These are phyloP conservation scores for Yamadazyma blattariae DNA, from an alignment of 1,139 yeast species.

Conservation along the genomic window DNA sequence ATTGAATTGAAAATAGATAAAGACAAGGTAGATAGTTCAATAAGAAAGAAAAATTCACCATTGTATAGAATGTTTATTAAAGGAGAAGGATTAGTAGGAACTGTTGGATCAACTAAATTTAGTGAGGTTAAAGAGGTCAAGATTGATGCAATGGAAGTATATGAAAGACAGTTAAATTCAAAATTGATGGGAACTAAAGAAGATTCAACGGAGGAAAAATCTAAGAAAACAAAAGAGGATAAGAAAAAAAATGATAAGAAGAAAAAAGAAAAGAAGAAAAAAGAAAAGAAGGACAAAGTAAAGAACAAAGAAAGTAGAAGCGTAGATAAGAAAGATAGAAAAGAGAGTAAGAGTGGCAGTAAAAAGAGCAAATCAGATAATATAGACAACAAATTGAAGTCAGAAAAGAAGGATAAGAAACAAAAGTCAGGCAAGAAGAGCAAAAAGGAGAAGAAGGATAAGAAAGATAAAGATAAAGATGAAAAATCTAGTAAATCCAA, in stretches of 20 bases:
- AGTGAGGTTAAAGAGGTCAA: constrained; percentile 16
- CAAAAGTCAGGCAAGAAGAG: constrained; percentile 11
- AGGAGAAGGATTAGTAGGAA: constrained; percentile 83
- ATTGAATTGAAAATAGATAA: constrained; percentile 44
- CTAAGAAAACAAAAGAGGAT: constrained; percentile 11
- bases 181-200: constrained; percentile 10
- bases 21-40: constrained; percentile 28
- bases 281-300: constrained; percentile 7
- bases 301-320: constrained; percentile 8
- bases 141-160: constrained; percentile 17
- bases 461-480: constrained; percentile 6
- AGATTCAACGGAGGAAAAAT: constrained; percentile 13
- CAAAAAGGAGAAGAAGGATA: constrained; percentile 8
- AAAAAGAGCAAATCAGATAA: constrained; percentile 12
- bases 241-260: constrained; percentile 11
- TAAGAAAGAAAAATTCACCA: constrained; percentile 56
- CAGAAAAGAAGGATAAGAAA: constrained; percentile 10
- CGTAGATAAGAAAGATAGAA: constrained; percentile 7
- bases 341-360: constrained; percentile 12
- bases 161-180: constrained; percentile 18
- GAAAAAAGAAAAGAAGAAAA: constrained; percentile 11
- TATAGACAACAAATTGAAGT: no score
- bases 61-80: constrained; percentile 74
- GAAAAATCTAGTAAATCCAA: constrained; percentile 2
- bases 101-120: constrained; percentile 46